Conservation (phyloP, 805 yeast species). For the Yamadazyma sp. region DNA sequence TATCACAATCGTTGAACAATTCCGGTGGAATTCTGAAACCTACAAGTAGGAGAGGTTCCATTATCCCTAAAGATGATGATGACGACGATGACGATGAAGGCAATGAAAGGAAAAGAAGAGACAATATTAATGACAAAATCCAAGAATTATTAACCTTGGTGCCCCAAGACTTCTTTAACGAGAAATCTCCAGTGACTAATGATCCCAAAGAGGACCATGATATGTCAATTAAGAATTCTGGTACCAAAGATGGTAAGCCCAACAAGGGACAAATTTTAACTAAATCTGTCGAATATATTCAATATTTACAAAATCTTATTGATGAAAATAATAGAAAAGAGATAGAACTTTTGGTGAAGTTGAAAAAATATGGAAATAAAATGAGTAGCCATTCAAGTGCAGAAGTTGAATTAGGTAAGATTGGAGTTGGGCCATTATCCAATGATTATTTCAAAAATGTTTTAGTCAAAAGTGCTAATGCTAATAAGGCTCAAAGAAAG, state of each 20-base stretch:
- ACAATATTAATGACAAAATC: constrained; percentile 42
- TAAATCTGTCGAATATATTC: constrained; percentile 71
- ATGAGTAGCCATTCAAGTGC: constrained; percentile 67
- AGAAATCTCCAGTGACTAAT: constrained; percentile 18
- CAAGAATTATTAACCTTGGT: constrained; percentile 40
- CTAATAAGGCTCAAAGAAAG: constrained; percentile 20
- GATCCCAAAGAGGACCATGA: constrained; percentile 19
- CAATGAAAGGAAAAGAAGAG: constrained; percentile 41
- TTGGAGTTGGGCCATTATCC: constrained; percentile 81
- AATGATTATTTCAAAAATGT: constrained; percentile 32
- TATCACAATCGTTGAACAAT: constrained; percentile 33
- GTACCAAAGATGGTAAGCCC: constrained; percentile 82
- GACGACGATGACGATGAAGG: constrained; percentile 32
- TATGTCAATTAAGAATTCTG: constrained; percentile 36
- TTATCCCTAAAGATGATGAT: constrained; percentile 19
- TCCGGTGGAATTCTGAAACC: constrained; percentile 32
- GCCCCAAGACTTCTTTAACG: constrained; percentile 32
- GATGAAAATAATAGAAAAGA: constrained; percentile 79
- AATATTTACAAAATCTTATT: constrained; percentile 62
- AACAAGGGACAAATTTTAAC: constrained; percentile 79
- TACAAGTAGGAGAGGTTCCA: constrained; percentile 33
- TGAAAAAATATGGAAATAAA: constrained; percentile 46
- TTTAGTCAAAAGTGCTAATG: constrained; percentile 21
- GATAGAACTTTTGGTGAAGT: constrained; percentile 62
- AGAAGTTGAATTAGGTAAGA: constrained; percentile 67